Conservation (phyloP, 129 eudicot genomes). For the Glebionis coronaria region DNA sequence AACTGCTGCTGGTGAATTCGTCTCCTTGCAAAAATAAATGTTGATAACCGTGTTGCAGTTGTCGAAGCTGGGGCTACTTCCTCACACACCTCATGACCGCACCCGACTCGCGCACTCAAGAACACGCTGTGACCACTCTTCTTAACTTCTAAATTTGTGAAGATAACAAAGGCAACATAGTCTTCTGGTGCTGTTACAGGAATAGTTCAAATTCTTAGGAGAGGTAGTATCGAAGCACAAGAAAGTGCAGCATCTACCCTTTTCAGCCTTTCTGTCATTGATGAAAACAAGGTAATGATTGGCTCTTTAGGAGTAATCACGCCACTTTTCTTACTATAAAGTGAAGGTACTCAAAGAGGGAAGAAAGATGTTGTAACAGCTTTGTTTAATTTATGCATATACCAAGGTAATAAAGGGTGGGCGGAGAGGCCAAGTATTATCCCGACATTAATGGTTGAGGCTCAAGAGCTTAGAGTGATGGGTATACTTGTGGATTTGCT, state of each 20-base stretch:
- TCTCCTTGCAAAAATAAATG: conserved; percentile 89
- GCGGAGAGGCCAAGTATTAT: conserved; percentile 85
- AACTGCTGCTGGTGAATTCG: conserved; percentile 92
- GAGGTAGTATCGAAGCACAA: conserved; percentile 92
- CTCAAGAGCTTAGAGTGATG: too few relatives aligned
- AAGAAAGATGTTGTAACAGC: conserved; percentile 97
- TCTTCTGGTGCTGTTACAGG: conserved; percentile 93
- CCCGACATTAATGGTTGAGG: conserved; percentile 60
- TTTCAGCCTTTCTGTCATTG: conserved; percentile 88
- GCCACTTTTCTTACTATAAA: conserved; percentile 64
- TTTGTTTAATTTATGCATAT: conserved; percentile 75
- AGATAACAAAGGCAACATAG: conserved; percentile 81
- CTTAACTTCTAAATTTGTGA: conserved; percentile 90
- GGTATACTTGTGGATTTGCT: too few relatives aligned
- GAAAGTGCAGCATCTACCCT: conserved; percentile 97
- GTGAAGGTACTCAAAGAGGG: conserved; percentile 93
- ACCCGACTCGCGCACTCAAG: conserved; percentile 88
- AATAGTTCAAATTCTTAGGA: conserved; percentile 72
- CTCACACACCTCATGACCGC: conserved; percentile 66
- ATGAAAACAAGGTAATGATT: conserved; percentile 75
- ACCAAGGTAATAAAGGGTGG: conserved; percentile 90
- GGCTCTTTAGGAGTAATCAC: conserved; percentile 87
- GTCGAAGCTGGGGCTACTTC: conserved; percentile 87
- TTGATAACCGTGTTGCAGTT: conserved; percentile 90
- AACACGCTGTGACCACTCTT: conserved; percentile 94